Evolutionary conservation across 2,329 filamentous ascomycete genomes (phyloP), one percentile per base, ranked within the genome.

Genomic region (Orbilia oligospora): DNA sequence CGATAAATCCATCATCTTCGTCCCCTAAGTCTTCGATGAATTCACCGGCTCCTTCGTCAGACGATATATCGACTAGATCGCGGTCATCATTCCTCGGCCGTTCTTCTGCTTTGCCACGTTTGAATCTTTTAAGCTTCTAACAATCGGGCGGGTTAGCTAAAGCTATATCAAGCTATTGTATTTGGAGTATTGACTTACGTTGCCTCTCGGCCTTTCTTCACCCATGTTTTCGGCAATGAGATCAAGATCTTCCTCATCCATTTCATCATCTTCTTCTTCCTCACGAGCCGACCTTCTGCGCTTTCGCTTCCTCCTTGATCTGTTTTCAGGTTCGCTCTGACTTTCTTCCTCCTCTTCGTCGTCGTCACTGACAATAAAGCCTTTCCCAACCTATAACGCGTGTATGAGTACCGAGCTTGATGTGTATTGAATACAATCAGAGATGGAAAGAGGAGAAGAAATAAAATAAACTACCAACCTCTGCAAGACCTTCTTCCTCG

Each of bases 191-290:
- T 18, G 6, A 55, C 80, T 80, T 80, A 80, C 75, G 55, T 70
- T 81, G 49, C 71, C 78, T 44, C 73, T 79, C 4, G 70, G 46
- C 53, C 80, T 66, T 18, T 82, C 81, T 65, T 81, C 67, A 30
- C 81, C 81, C 46, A 76, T 82, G 58, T 82, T 82, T 83, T 97
- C 92, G 65, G 94, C 94, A 81, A 99, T 97, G 71, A 99, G 88
- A 83, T 98, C 96, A 73, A 99, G 86, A 87, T 99, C 96, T 84
- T 99, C 96, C 81, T 97, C 95, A 82, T 98, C 96, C 8, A 99
- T 89, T 77, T 87, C 87, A 77, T 93, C 92, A 79, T 95, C 94
- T 83, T 97, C 93, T 80, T 93, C 91, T 83, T 97, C 92, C 76
- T 90, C 88, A 51, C 89, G 85, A 75, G 90, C 87, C 82, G 93